Conservation (phyloP, 768 basidiomycete genomes). For the Serendipita sp. region DNA sequence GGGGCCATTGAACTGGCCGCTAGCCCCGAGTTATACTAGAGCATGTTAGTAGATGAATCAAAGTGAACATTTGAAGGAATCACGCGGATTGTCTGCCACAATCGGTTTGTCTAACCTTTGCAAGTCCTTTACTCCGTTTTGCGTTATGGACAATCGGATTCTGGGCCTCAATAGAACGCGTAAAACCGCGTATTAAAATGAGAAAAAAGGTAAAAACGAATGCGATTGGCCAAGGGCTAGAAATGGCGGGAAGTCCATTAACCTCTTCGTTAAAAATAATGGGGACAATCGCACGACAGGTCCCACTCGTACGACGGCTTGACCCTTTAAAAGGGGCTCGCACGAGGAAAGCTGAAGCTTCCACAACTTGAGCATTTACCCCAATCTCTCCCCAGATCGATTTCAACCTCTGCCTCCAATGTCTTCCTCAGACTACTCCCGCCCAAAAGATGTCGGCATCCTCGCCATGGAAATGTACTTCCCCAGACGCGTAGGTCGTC, state of each 20-base stretch:
- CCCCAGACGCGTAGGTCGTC: conserved; percentile 57
- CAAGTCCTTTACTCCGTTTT: neutral
- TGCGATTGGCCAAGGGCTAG: neutral
- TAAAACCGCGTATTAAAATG: neutral
- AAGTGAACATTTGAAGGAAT: neutral
- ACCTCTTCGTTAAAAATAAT: too few species aligned
- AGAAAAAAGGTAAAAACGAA: neutral
- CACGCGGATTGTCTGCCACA: neutral
- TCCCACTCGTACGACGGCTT: neutral
- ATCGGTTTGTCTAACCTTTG: neutral
- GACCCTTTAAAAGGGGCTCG: neutral
- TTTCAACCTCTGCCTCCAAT: neutral
- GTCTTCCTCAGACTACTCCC: conserved; percentile 15
- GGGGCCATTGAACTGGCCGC: neutral
- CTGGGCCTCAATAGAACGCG: neutral
- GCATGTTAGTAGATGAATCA: neutral
- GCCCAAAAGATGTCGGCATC: conserved; percentile 88
- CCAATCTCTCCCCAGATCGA: neutral
- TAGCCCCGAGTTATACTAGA: too few species aligned
- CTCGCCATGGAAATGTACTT: conserved; percentile 91
- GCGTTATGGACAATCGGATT: neutral
- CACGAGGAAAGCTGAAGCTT: neutral
- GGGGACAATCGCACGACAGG: neutral
- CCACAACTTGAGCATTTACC: neutral
- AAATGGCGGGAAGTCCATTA: neutral